Percentiles rank a stretch among this genome's conserved stretches.
These are phyloP conservation scores for Boechera retrofracta DNA, from an alignment of 345 rosid species.

Conservation along the genomic window DNA sequence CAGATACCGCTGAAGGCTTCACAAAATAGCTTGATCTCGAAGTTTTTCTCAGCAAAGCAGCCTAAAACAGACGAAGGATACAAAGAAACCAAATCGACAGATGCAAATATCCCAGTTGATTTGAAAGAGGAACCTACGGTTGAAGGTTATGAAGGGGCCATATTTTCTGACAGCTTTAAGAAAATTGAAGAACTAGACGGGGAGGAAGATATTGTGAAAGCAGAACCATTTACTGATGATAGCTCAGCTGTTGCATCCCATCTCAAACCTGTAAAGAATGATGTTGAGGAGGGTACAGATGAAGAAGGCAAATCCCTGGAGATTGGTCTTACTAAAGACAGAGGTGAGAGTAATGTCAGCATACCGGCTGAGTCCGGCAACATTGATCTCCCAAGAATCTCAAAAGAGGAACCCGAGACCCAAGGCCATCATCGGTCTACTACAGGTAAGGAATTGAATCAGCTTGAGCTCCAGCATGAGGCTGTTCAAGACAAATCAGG, in stretches of 20 bases:
- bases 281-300: constrained; percentile 22
- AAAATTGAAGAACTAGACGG: constrained; percentile 11
- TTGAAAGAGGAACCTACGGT: constrained; percentile 45
- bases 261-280: constrained; percentile 10
- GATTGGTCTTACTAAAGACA: constrained; percentile 2
- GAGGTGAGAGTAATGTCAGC: constrained; percentile 15
- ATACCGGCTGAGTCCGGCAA: neutral
- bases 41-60: constrained; percentile 65
- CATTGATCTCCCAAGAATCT: neutral
- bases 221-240: constrained; percentile 30
- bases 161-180: constrained; percentile 21
- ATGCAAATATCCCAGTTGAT: constrained; percentile 11
- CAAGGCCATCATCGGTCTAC: neutral
- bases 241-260: constrained; percentile 1
- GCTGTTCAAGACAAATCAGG: constrained; percentile 9
- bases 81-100: constrained; percentile 39
- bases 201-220: constrained; percentile 29
- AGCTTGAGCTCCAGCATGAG: neutral
- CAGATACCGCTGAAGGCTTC: constrained; percentile 65
- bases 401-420: constrained; percentile 16
- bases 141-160: constrained; percentile 21
- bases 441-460: constrained; percentile 1
- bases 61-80: constrained; percentile 52
- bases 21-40: constrained; percentile 66
- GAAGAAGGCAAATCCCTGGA: constrained; percentile 13